Evolutionary conservation across 208 protist species (phyloP), one percentile per base, ranked within the genome.

Genomic region (Trypanosoma mega): DNA sequence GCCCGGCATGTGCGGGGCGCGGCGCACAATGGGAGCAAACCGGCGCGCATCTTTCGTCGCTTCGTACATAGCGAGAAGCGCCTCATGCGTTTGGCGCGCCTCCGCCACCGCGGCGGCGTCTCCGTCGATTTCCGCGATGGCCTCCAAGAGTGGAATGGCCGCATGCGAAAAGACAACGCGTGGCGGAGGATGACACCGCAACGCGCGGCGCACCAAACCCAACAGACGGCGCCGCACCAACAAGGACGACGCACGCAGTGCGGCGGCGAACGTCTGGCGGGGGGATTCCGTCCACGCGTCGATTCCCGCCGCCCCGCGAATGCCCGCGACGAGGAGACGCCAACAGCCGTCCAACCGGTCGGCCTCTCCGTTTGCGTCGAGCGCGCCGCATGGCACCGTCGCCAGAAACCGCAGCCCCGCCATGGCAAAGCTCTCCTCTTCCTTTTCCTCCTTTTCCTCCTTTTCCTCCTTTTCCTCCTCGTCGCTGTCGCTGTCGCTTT

Each of bases 291-390:
- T 54, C 37, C n/a, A 37, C 59, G 43, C 43, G 20, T 63, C 21
- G 11, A 66, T 49, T 29, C 72, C 67, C 20, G 74, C 61, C 61
- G 79, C 55, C 9, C 64, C 78, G 20, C 34, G 50, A 5, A 92
- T 63, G 26, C 80, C 80, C 34, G 74, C 78, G 29, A 63, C 65
- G 26, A 88, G 39, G 20, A 92, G 73, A 21, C 68, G 71, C 56
- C 73, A 87, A n/a, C 85, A 67, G 27, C 85, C 85, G 27, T 76
- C 72, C 34, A 79, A 67, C n/a, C 79, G 74, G 57, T 78, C 74
- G 49, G 62, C 76, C 68, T 85, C 78, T 14, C 58, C 71, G 18
- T 33, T 34, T 1, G 45, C 53, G 36, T 41, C 29, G 24, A 92
- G 74, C 1, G 61, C 21, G 39, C 70, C 80, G 53, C 62, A 27